Percentiles rank a stretch among this genome's conserved stretches.
phyloP scores from a whole-genome alignment of 139 green algal species.

The Chlamydomonas schloesseri region DNA sequence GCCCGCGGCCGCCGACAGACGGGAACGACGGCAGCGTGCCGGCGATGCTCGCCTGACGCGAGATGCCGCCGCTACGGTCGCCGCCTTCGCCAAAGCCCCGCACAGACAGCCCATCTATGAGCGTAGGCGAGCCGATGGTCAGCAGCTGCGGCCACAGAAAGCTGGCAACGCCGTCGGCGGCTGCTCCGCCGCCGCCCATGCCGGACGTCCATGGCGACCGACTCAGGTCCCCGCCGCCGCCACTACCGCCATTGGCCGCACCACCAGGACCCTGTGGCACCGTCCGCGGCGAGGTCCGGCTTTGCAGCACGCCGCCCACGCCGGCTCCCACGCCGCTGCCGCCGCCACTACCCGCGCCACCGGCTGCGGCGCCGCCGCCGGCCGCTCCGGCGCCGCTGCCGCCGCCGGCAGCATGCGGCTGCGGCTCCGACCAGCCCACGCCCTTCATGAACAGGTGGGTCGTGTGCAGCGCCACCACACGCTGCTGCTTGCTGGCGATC shows the following conservation, averaged over 20 bases:
- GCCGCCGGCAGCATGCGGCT: neutral
- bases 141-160: conserved; percentile 32
- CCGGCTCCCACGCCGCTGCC: neutral
- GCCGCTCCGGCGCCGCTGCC: neutral
- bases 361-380: neutral
- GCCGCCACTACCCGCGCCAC: neutral
- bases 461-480: conserved; percentile 23
- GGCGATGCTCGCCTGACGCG: neutral
- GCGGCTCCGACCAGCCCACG: conserved; percentile 33
- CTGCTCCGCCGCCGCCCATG: neutral
- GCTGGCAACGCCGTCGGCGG: neutral
- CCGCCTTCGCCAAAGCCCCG: neutral
- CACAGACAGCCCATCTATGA: conserved; percentile 12
- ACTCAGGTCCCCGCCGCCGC: neutral
- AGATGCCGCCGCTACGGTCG: neutral
- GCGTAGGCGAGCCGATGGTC: conserved; percentile 28
- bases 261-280: too few species aligned
- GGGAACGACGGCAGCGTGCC: neutral
- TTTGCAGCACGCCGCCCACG: neutral
- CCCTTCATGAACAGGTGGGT: conserved; percentile 42
- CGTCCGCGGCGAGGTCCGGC: too few species aligned
- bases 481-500: conserved; percentile 34
- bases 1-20: too few species aligned
- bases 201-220: too few species aligned
- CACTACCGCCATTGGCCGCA: too few species aligned